These are phyloP conservation scores for Lactarius tabidus DNA, from an alignment of 768 basidiomycete genomes.

Conservation along the genomic window DNA sequence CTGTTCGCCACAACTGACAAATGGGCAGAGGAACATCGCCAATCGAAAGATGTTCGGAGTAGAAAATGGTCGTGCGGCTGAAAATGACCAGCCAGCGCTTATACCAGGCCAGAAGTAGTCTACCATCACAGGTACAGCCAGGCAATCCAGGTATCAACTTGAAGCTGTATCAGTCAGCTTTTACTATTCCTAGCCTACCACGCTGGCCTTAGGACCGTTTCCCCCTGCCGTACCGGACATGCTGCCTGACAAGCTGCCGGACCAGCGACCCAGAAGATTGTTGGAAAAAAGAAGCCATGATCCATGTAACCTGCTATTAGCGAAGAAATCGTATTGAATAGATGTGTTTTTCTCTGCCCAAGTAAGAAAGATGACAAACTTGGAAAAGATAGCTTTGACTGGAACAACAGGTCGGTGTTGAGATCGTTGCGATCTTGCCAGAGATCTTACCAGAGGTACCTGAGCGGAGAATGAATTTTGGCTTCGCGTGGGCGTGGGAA, in stretches of 20 bases:
- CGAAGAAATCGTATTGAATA: neutral
- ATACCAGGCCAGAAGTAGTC: too few relatives aligned
- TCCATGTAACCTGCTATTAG: neutral
- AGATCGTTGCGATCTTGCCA: neutral
- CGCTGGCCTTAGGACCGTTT: neutral
- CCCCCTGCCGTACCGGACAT: neutral
- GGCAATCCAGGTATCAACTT: neutral
- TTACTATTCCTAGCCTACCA: neutral
- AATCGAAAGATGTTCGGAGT: neutral
- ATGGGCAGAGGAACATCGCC: neutral
- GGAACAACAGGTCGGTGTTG: neutral
- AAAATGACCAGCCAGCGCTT: too few relatives aligned
- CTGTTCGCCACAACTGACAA: neutral
- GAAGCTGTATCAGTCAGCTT: neutral
- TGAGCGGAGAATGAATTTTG: neutral
- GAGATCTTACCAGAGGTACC: too few relatives aligned
- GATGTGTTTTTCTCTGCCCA: too few relatives aligned
- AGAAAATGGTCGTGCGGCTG: neutral
- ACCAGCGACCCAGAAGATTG: neutral
- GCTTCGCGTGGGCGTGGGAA: neutral
- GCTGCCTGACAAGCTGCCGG: too few relatives aligned
- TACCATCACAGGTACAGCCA: neutral
- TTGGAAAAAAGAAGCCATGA: neutral
- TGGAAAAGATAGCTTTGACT: too few relatives aligned
- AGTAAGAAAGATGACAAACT: neutral